Evolutionary conservation across 306 rosid genomes (phyloP).

Genomic region (Prunus kanzakura): DNA sequence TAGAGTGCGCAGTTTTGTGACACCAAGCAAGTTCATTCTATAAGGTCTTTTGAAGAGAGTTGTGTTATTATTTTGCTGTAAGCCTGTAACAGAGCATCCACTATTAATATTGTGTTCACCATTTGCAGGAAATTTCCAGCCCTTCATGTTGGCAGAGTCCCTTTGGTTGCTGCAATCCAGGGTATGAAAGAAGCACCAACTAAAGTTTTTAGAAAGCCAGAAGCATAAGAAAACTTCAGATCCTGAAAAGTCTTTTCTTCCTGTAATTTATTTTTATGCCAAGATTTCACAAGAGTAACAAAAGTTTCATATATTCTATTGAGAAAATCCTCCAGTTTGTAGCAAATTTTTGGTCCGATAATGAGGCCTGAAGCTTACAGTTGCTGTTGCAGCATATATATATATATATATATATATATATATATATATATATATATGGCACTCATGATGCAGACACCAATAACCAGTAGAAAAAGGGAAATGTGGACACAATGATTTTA

Average conservation of each 20-base stretch:
- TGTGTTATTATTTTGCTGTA: too few relatives aligned
- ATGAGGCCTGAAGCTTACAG: neutral
- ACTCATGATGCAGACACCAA: neutral
- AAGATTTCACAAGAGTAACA: neutral
- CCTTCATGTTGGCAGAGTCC: slow-evolving; percentile 44
- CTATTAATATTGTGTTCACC: neutral
- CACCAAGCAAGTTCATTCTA: too few relatives aligned
- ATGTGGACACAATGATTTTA: neutral
- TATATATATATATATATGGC: neutral
- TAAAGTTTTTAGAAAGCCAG: neutral
- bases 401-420: neutral
- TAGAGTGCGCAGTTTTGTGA: too few relatives aligned
- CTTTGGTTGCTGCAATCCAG: slow-evolving; percentile 27
- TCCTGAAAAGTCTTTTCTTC: neutral
- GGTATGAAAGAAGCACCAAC: neutral
- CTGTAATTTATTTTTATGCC: neutral
- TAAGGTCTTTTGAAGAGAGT: neutral
- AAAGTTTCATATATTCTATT: neutral
- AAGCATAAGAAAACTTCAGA: neutral
- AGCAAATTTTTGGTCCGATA: too few relatives aligned
- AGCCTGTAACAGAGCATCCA: too few relatives aligned
- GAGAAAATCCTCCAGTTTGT: neutral
- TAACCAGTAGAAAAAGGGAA: neutral
- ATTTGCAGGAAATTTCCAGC: slow-evolving; percentile 30
- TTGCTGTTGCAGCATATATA: neutral